Conservation (phyloP, 805 yeast genomes). For the Diddensiella transvaalensis region DNA sequence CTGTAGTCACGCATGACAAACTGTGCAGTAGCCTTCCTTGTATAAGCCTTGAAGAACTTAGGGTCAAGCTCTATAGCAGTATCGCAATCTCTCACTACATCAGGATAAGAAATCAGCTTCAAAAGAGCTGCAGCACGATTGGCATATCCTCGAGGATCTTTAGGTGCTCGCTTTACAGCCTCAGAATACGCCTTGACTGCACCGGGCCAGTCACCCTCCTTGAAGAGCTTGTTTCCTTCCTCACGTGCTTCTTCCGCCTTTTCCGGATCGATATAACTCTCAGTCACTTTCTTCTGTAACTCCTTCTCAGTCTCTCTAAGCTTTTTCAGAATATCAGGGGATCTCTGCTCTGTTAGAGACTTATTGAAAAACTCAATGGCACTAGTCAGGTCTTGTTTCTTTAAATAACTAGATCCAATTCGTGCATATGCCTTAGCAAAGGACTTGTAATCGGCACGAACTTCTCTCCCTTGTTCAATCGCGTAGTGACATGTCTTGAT, state of each 20-base stretch:
- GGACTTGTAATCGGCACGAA: constrained; percentile 85
- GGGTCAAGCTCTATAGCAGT: constrained; percentile 87
- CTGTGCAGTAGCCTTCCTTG: constrained; percentile 94
- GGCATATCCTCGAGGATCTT: constrained; percentile 93
- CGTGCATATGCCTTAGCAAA: constrained; percentile 93
- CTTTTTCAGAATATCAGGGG: constrained; percentile 86
- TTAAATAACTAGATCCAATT: constrained; percentile 77
- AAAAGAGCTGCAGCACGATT: constrained; percentile 97
- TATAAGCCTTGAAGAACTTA: constrained; percentile 85
- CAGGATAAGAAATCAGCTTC: constrained; percentile 95
- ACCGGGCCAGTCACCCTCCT: constrained; percentile 91
- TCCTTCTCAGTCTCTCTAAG: constrained; percentile 85
- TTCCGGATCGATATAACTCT: constrained; percentile 79
- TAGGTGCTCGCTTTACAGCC: constrained; percentile 96
- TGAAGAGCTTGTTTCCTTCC: constrained; percentile 84
- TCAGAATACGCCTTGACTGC: constrained; percentile 94
- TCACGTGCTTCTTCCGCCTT: constrained; percentile 95
- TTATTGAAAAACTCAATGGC: constrained; percentile 82
- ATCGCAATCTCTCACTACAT: constrained; percentile 90
- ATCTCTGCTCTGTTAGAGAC: constrained; percentile 94
- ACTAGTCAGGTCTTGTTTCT: constrained; percentile 63
- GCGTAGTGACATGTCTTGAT: constrained; percentile 79
- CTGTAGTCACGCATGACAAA: constrained; percentile 85
- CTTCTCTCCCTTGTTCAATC: constrained; percentile 82
- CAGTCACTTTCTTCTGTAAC: constrained; percentile 71